phyloP scores from a whole-genome alignment of 2,329 filamentous ascomycete species.

The Fusarium pseudograminearum region DNA sequence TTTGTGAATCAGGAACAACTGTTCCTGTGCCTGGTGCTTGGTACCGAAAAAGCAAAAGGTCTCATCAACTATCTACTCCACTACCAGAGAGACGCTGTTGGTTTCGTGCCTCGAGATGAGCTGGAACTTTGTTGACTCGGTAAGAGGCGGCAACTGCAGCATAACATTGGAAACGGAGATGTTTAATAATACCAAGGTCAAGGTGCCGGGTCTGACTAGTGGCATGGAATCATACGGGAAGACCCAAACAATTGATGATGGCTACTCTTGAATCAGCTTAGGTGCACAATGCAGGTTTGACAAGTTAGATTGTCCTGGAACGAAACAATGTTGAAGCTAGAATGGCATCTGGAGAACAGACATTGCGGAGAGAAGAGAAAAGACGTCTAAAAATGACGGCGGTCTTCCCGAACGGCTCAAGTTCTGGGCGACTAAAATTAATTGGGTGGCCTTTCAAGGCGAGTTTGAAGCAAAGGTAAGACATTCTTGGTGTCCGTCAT shows the following conservation, averaged over 20 bases:
- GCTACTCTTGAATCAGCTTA: background rate
- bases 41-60: background rate
- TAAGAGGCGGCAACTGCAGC: background rate
- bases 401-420: constrained; percentile 10
- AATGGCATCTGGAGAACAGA: constrained; percentile 8
- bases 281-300: background rate
- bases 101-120: background rate
- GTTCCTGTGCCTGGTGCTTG: background rate
- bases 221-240: background rate
- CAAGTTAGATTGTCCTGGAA: background rate
- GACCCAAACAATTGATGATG: background rate
- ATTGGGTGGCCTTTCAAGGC: constrained; percentile 3
- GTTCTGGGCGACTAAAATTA: constrained; percentile 1
- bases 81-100: constrained; percentile 3
- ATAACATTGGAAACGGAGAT: constrained; percentile 1
- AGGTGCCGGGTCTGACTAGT: constrained; percentile 3
- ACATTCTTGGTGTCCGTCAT: background rate
- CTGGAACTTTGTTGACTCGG: constrained; percentile 8
- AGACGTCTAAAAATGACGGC: background rate
- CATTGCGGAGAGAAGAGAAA: constrained; percentile 26
- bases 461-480: constrained; percentile 3
- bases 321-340: background rate
- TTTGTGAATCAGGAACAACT: background rate
- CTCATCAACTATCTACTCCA: constrained; percentile 7
- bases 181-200: background rate